Percentiles rank a stretch among this genome's conserved stretches.
phyloP scores from a whole-genome alignment of 176 grass and related monocot genomes.

The sorghum (Sorghum bicolor) region Sorghum_bicolor_NCBIv3 NC_012874.2:8888501-8889000 shows the following conservation, averaged over 20 bases:
- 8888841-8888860: neutral
- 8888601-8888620: constrained; percentile 24
- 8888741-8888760: neutral
- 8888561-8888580: constrained; percentile 6
- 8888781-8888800: constrained; percentile 22
- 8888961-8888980: neutral
- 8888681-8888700: neutral
- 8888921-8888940: constrained; percentile 32
- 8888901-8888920: constrained; percentile 41
- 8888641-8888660: constrained; percentile 10
- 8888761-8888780: neutral
- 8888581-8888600: constrained; percentile 41
- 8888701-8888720: neutral
- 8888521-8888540: constrained; percentile 51
- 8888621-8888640: constrained; percentile 32
- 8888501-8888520: constrained; percentile 33
- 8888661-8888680: neutral
- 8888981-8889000: neutral
- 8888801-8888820: constrained; percentile 22
- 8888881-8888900: constrained; percentile 35
- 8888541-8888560: constrained; percentile 32
- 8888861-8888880: constrained; percentile 23
- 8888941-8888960: neutral
- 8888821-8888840: neutral
- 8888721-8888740: neutral